Evolutionary conservation across 331 rosid species (phyloP).

Genomic region (Spiraea crenata): DNA sequence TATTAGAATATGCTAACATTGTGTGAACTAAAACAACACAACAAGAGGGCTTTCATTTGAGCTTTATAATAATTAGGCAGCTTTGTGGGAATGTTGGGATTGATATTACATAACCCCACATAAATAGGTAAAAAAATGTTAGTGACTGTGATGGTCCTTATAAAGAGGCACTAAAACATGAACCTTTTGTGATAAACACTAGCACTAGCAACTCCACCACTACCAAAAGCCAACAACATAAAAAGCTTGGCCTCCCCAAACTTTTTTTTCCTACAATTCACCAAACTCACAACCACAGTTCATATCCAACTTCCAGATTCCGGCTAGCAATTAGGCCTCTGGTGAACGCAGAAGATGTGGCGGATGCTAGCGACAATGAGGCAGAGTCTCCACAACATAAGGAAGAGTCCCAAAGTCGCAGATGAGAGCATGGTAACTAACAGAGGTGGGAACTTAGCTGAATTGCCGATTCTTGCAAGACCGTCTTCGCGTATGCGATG

Average conservation of each 20-base stretch:
- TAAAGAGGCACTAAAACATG: constrained; percentile 36
- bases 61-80: constrained; percentile 29
- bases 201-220: constrained; percentile 58
- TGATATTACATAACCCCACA: constrained; percentile 37
- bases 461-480: constrained; percentile 35
- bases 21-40: background rate
- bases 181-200: constrained; percentile 55
- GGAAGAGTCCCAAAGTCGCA: constrained; percentile 69
- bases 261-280: constrained; percentile 22
- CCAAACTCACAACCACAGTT: constrained; percentile 2
- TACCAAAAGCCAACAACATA: constrained; percentile 32
- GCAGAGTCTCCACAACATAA: constrained; percentile 57
- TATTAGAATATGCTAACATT: constrained; percentile 5
- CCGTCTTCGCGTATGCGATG: background rate
- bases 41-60: background rate
- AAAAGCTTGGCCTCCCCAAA: constrained; percentile 1
- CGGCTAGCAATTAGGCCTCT: background rate
- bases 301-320: background rate
- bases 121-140: background rate
- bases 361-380: constrained; percentile 43
- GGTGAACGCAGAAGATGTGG: constrained; percentile 36
- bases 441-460: constrained; percentile 33
- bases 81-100: constrained; percentile 65
- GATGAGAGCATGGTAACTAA: constrained; percentile 61
- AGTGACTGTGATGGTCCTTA: constrained; percentile 29